A percentile compares a stretch with the other conserved stretches of the same genome.
Evolutionary conservation across 2,329 filamentous ascomycete genomes (phyloP).

Genomic region (Diaporthe longicolla): DNA sequence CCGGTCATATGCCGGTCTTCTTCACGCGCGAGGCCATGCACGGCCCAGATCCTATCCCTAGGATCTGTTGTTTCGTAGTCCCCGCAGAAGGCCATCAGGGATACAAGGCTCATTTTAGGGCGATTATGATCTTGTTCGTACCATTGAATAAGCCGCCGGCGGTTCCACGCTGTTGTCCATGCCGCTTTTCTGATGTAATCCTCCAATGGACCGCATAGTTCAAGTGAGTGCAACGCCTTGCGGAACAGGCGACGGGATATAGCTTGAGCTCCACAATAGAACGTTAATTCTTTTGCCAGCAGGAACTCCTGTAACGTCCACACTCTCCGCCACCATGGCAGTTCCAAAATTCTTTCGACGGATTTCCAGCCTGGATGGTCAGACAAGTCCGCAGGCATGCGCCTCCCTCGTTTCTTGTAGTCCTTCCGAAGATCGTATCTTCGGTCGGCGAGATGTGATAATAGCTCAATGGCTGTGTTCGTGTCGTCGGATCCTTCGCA

Average conservation of each 20-base stretch:
- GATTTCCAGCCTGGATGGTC: conserved; percentile 26
- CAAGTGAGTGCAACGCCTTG: conserved; percentile 21
- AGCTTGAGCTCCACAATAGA: conserved; percentile 32
- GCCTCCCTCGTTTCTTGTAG: neutral
- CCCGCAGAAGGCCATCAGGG: conserved; percentile 36
- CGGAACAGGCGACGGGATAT: conserved; percentile 23
- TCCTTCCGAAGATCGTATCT: conserved; percentile 23
- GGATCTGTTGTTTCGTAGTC: conserved; percentile 36
- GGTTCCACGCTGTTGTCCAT: conserved; percentile 35
- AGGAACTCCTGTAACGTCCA: conserved; percentile 41
- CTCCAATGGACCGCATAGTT: conserved; percentile 27
- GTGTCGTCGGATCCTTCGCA: conserved; percentile 18
- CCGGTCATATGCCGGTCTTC: conserved; percentile 36
- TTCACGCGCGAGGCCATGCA: conserved; percentile 31
- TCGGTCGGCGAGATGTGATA: conserved; percentile 22
- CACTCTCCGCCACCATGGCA: conserved; percentile 35
- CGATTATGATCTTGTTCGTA: conserved; percentile 22
- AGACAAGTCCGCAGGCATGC: conserved; percentile 25
- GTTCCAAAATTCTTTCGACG: conserved; percentile 5
- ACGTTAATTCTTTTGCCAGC: conserved; percentile 19
- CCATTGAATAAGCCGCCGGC: conserved; percentile 35
- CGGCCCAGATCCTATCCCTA: conserved; percentile 34
- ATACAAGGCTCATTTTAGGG: conserved; percentile 32
- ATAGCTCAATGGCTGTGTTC: conserved; percentile 14
- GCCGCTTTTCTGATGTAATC: neutral